These are phyloP conservation scores for Biscutella auriculata DNA, from an alignment of 441 rosid species.

Conservation along the genomic window DNA sequence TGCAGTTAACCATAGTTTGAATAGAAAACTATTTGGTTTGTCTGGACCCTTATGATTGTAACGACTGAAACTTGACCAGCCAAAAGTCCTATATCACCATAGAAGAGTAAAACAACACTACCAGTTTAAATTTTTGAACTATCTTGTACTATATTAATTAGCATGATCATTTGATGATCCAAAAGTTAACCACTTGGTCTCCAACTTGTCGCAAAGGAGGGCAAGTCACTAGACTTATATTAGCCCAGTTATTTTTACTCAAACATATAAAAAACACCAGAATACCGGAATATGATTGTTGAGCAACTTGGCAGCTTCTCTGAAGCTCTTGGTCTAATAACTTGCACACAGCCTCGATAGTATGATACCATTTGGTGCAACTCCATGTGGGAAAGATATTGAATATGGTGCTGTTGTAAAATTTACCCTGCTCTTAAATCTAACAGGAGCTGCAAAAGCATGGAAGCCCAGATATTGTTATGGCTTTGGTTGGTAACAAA, in stretches of 20 bases:
- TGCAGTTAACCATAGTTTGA: not conserved
- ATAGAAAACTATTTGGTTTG: not conserved
- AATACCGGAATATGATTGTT: not conserved
- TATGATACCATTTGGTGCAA: not conserved
- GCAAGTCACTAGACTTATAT: not conserved
- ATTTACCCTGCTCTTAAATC: not conserved
- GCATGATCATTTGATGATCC: not conserved
- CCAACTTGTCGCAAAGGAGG: not conserved
- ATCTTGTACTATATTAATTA: too few relatives aligned
- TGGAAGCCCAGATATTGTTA: constrained; percentile 87
- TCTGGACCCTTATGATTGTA: not conserved
- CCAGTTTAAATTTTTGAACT: not conserved
- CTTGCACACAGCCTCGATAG: not conserved
- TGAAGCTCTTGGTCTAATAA: not conserved
- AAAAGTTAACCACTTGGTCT: too few relatives aligned
- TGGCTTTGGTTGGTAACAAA: constrained; percentile 97
- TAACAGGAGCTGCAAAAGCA: constrained; percentile 89
- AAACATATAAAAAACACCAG: not conserved
- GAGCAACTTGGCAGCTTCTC: not conserved
- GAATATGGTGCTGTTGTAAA: not conserved
- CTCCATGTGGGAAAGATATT: not conserved
- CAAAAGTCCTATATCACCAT: not conserved
- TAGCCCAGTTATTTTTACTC: not conserved
- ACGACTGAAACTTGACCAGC: not conserved
- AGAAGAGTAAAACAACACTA: not conserved